Evolutionary conservation across 106 monocot genomes (phyloP).

Genomic region (Triglochin maritima): DNA sequence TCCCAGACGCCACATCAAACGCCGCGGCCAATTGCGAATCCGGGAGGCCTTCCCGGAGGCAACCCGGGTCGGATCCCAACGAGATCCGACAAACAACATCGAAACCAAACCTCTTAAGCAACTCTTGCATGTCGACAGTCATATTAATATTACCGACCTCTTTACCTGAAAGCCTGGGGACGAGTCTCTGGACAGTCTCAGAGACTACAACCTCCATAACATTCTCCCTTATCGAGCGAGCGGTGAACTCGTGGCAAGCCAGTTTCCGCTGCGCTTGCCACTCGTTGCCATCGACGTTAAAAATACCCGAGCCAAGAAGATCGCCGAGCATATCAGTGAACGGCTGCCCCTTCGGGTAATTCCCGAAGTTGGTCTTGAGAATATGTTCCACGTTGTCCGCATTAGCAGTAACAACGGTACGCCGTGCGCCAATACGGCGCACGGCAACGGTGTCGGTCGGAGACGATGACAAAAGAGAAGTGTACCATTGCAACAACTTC

Average conservation of each 20-base stretch:
- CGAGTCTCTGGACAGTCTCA: not conserved
- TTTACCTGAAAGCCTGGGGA: not conserved
- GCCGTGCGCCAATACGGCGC: too few species aligned
- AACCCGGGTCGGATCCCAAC: slow-evolving; percentile 11
- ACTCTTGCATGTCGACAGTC: slow-evolving; percentile 33
- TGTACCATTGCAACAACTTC: too few species aligned
- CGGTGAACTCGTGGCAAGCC: slow-evolving; percentile 16
- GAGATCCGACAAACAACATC: slow-evolving; percentile 11
- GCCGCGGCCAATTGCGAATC: slow-evolving; percentile 14
- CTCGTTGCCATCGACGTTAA: slow-evolving; percentile 18
- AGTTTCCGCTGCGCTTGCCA: slow-evolving; percentile 15
- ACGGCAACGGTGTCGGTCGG: too few species aligned
- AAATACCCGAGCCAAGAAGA: slow-evolving; percentile 20
- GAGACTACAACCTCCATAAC: not conserved
- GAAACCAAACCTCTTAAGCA: slow-evolving; percentile 12
- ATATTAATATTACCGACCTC: not conserved
- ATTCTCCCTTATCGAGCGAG: not conserved
- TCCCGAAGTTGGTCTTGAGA: slow-evolving; percentile 16
- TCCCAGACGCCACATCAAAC: slow-evolving; percentile 33
- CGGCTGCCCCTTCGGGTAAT: slow-evolving; percentile 15
- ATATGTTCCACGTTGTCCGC: slow-evolving; percentile 16
- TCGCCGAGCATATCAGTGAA: slow-evolving; percentile 7
- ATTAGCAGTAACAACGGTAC: slow-evolving; percentile 7
- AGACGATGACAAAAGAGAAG: too few species aligned
- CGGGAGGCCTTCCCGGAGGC: not conserved